Conservation (phyloP, 2,329 filamentous ascomycete species). For the Aspergillus sp. region DNA sequence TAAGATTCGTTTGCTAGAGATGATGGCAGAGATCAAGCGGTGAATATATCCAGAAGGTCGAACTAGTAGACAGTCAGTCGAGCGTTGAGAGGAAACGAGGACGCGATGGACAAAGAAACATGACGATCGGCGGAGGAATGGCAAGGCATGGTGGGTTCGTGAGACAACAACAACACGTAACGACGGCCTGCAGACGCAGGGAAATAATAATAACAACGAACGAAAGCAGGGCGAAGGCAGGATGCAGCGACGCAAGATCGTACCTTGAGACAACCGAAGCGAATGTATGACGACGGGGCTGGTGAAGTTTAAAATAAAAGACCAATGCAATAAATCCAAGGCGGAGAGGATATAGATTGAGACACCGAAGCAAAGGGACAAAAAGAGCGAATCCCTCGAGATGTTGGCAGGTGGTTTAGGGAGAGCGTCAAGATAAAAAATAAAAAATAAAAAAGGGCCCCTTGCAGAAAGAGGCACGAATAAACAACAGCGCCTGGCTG, state of each 20-base stretch:
- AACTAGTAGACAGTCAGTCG: slow-evolving; percentile 11
- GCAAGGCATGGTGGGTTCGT: slow-evolving; percentile 6
- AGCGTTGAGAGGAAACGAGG: neutral
- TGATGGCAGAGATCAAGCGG: neutral
- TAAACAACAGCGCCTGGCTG: slow-evolving; percentile 30
- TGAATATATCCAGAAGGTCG: neutral
- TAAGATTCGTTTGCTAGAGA: neutral
- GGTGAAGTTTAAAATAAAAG: slow-evolving; percentile 2
- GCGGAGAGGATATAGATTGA: slow-evolving; percentile 11
- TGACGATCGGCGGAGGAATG: slow-evolving; percentile 6
- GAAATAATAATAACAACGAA: neutral
- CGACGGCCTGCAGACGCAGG: neutral
- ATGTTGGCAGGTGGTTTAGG: slow-evolving; percentile 14
- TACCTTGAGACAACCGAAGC: slow-evolving; percentile 9
- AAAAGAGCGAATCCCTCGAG: slow-evolving; percentile 11
- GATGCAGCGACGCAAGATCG: slow-evolving; percentile 4
- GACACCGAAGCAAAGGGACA: slow-evolving; percentile 7
- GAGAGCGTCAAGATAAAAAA: slow-evolving; percentile 11
- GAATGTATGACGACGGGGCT: slow-evolving; percentile 14
- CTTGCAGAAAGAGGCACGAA: slow-evolving; percentile 20
- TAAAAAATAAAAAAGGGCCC: slow-evolving; percentile 16
- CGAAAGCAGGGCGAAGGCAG: neutral
- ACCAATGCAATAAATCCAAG: neutral
- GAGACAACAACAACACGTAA: slow-evolving; percentile 7
- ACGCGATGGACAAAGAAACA: slow-evolving; percentile 7